A percentile compares a stretch with the other conserved stretches of the same genome.
Conservation (phyloP, 208 protist genomes). For the Trypanosoma platydactyli region DNA sequence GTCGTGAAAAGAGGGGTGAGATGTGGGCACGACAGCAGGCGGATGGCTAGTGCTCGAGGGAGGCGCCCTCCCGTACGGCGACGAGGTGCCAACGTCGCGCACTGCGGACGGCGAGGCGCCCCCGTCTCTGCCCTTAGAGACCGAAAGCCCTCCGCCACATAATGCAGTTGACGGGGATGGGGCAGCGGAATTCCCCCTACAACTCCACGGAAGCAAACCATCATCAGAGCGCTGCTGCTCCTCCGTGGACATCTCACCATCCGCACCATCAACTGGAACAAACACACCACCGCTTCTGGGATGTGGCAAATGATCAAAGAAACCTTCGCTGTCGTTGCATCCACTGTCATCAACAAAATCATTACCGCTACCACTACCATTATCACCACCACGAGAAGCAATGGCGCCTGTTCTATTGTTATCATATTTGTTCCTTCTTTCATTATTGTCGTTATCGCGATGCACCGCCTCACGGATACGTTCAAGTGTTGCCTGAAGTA, state of each 20-base stretch:
- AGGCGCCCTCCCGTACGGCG: too few species aligned
- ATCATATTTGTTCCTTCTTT: background rate
- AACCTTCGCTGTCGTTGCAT: too few species aligned
- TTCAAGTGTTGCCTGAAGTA: conserved; percentile 20
- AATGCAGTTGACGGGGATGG: background rate
- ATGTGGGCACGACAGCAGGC: too few species aligned
- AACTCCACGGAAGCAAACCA: background rate
- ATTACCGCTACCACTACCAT: background rate
- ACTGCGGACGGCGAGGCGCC: too few species aligned
- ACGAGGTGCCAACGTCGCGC: too few species aligned
- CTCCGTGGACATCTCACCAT: background rate
- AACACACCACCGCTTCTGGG: background rate
- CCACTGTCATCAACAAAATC: too few species aligned
- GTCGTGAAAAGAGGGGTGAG: too few species aligned
- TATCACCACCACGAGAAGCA: background rate
- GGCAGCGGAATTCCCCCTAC: background rate
- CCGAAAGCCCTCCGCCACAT: too few species aligned
- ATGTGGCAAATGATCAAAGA: too few species aligned
- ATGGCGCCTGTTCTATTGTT: background rate
- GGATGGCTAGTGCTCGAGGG: too few species aligned
- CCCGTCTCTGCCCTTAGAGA: too few species aligned
- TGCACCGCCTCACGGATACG: conserved; percentile 25
- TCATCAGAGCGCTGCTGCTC: background rate
- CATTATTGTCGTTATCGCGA: background rate
- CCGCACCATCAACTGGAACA: background rate